Evolutionary conservation across 805 yeast species (phyloP).

Genomic region (Wickerhamiella parazyma): DNA sequence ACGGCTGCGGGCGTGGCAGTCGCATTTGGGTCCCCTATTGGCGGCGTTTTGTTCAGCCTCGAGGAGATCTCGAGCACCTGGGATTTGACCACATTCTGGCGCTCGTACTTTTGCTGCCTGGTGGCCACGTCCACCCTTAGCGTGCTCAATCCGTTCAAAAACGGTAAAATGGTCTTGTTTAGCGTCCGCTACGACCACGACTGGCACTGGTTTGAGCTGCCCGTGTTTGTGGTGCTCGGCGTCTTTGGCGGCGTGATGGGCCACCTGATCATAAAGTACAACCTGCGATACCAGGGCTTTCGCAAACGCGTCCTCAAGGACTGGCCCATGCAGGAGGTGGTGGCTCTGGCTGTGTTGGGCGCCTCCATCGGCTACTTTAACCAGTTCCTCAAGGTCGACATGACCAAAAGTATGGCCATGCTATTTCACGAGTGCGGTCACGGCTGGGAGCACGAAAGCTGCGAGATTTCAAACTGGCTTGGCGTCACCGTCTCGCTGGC

Average conservation of each 20-base stretch:
- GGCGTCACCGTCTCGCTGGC: conserved; percentile 38
- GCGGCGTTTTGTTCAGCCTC: conserved; percentile 86
- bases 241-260: conserved; percentile 89
- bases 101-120: conserved; percentile 79
- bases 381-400: conserved; percentile 66
- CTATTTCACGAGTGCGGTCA: conserved; percentile 71
- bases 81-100: conserved; percentile 72
- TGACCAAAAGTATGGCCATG: conserved; percentile 91
- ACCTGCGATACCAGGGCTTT: conserved; percentile 62
- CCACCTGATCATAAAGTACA: conserved; percentile 56
- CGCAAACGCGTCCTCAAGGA: conserved; percentile 52
- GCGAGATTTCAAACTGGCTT: conserved; percentile 18
- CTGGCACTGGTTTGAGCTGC: conserved; percentile 76
- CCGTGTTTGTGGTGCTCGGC: conserved; percentile 67
- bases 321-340: conserved; percentile 58
- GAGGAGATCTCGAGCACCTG: conserved; percentile 78
- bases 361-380: conserved; percentile 72
- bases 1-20: conserved; percentile 98
- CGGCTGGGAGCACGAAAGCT: conserved; percentile 29
- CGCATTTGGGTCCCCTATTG: conserved; percentile 47
- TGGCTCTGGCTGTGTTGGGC: conserved; percentile 51
- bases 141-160: conserved; percentile 76
- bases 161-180: conserved; percentile 87
- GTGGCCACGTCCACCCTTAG: conserved; percentile 75
- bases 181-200: conserved; percentile 75